Evolutionary conservation across 805 yeast genomes (phyloP).

Genomic region (Jamesozyma spencerorum): DNA sequence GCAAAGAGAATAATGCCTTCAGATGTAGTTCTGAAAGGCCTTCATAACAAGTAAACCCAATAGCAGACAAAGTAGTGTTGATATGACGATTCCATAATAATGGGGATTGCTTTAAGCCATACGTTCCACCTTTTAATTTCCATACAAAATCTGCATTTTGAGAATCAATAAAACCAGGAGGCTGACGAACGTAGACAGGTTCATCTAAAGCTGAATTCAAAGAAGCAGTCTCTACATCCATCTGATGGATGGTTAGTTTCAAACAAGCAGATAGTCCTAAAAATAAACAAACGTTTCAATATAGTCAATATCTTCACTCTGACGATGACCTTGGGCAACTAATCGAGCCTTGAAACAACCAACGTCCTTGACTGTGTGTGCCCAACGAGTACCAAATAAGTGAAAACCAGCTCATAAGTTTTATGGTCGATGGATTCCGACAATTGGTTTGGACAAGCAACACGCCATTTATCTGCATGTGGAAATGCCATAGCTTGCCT

Average conservation of each 20-base stretch:
- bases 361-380: slow-evolving; percentile 11
- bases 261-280: slow-evolving; percentile 5
- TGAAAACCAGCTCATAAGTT: slow-evolving; percentile 6
- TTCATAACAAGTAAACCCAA: slow-evolving; percentile 13
- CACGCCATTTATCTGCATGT: slow-evolving; percentile 2
- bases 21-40: neutral
- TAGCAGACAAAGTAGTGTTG: slow-evolving; percentile 22
- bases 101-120: slow-evolving; percentile 12
- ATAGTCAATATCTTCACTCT: slow-evolving; percentile 20
- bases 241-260: slow-evolving; percentile 10
- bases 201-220: slow-evolving; percentile 10
- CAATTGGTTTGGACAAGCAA: slow-evolving; percentile 3
- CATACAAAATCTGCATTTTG: slow-evolving; percentile 7
- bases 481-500: no score
- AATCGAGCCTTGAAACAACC: slow-evolving; percentile 17
- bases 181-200: slow-evolving; percentile 4
- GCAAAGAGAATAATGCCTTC: slow-evolving; percentile 1
- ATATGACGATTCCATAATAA: slow-evolving; percentile 26
- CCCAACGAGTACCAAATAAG: slow-evolving; percentile 13
- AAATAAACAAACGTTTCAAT: slow-evolving; percentile 19
- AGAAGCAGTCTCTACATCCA: slow-evolving; percentile 17
- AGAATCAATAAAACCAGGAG: slow-evolving; percentile 5
- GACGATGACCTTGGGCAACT: slow-evolving; percentile 22
- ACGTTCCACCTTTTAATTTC: slow-evolving; percentile 9
- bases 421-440: slow-evolving; percentile 4